These are phyloP conservation scores for Selaginella tamariscina DNA, from an alignment of 75 land plant genomes.

Conservation along the genomic window DNA sequence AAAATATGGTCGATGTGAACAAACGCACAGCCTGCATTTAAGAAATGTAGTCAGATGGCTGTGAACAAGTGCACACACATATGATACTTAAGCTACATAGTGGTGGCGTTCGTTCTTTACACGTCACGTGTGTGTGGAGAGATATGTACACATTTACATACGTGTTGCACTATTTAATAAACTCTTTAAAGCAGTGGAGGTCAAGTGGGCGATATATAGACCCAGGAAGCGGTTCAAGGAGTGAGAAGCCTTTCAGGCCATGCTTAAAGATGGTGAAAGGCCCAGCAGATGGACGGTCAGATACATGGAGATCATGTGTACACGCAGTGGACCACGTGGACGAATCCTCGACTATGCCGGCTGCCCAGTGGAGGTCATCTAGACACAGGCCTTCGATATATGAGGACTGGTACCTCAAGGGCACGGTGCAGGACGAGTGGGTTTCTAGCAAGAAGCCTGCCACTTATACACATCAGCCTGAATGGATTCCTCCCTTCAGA, in stretches of 20 bases:
- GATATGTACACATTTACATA: no score
- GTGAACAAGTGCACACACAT: no score
- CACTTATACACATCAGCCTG: background rate
- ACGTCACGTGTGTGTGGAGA: no score
- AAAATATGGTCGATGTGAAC: no score
- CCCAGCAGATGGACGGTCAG: background rate
- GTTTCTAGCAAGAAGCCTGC: background rate
- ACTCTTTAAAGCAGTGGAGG: no score
- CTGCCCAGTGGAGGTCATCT: background rate
- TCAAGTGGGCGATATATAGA: background rate
- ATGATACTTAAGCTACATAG: no score
- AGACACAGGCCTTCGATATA: background rate
- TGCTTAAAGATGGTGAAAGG: background rate
- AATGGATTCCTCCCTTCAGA: background rate
- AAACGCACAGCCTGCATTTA: no score
- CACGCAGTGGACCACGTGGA: background rate
- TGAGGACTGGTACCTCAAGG: background rate
- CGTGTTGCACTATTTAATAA: no score
- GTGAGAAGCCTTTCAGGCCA: background rate
- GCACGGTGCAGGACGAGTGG: background rate
- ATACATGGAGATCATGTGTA: background rate
- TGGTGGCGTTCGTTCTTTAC: no score
- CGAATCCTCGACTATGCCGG: background rate
- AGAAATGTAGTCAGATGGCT: no score
- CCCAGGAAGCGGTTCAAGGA: background rate